These are phyloP conservation scores for Candida suzukii DNA, from an alignment of 805 yeast genomes.

Conservation along the genomic window DNA sequence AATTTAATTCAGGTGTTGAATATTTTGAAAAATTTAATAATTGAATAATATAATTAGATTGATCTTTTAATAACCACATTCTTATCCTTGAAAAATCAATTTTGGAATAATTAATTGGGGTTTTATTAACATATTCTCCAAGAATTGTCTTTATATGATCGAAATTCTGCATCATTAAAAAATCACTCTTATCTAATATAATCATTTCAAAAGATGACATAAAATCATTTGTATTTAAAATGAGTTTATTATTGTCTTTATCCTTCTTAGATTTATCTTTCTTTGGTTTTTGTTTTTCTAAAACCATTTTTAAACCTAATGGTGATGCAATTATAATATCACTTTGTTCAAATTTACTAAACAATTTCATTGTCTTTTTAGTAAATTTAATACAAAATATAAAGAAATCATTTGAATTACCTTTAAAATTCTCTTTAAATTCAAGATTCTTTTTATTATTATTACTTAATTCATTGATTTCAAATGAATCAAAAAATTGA, in stretches of 20 bases:
- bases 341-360: constrained; percentile 74
- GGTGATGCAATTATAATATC: constrained; percentile 91
- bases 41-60: constrained; percentile 68
- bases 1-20: constrained; percentile 75
- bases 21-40: constrained; percentile 70
- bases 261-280: constrained; percentile 18
- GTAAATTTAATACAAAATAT: constrained; percentile 88
- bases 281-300: constrained; percentile 40
- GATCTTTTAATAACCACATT: constrained; percentile 88
- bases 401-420: constrained; percentile 88
- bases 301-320: constrained; percentile 72
- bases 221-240: constrained; percentile 52
- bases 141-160: constrained; percentile 64
- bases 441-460: constrained; percentile 82
- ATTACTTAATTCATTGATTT: constrained; percentile 17
- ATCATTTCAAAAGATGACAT: constrained; percentile 81
- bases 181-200: constrained; percentile 77
- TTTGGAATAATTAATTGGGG: constrained; percentile 60
- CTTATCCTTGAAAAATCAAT: constrained; percentile 89
- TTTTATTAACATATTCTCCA: constrained; percentile 61
- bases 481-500: constrained; percentile 53
- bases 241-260: constrained; percentile 25
- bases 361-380: constrained; percentile 77
- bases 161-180: constrained; percentile 90
- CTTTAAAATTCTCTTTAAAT: constrained; percentile 71